Evolutionary conservation across 192 early-diverging fungal species (phyloP), one percentile per base, ranked within the genome.

Genomic region (Backusella australiensis): DNA sequence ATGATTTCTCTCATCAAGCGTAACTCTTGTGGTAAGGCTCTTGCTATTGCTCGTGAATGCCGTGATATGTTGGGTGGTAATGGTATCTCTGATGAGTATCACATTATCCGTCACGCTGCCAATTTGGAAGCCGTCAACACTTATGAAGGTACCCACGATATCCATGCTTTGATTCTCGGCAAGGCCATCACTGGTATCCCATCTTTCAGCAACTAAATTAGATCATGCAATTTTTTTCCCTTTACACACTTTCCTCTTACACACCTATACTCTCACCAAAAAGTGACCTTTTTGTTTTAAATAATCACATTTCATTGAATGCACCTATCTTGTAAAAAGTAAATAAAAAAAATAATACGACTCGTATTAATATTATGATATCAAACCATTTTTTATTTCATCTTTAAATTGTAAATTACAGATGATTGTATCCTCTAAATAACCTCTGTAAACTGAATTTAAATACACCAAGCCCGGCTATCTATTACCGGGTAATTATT

Each of bases 1-100:
- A 96, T 97, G 96, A 93, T 99, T 42, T 97, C 95, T 12, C 83
- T 99, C 29, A 90, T 99, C 71, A 99, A 99, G 87, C 91, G 97
- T 70, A 99, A 99, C 86, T 97, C 94, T 69, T 95, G 94, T 66
- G 93, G 92, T 52, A 99, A 98, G 90, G 91, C 96, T 2, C 82
- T 99, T 19, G 93, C 93, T 29, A 98, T 99, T 84, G 96, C 96
- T 53, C 90, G 96, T 49, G 89, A 90, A 34, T 89, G 91, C 77
- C 88, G 97, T 74, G 97, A 99, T 74, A 91, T 98, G 84, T 86
- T 99, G 53, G 97, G 97, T 56, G 97, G 96, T 71, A 99, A 98
- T 84, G 96, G 96, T 36, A 95, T 98, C 78, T 90, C 89, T 63
- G 96, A 96, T 80, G 96, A 98, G 82, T 99, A 96, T 87, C 94